These are phyloP conservation scores for Russula ochroleuca DNA, from an alignment of 768 basidiomycete species.

Conservation along the genomic window DNA sequence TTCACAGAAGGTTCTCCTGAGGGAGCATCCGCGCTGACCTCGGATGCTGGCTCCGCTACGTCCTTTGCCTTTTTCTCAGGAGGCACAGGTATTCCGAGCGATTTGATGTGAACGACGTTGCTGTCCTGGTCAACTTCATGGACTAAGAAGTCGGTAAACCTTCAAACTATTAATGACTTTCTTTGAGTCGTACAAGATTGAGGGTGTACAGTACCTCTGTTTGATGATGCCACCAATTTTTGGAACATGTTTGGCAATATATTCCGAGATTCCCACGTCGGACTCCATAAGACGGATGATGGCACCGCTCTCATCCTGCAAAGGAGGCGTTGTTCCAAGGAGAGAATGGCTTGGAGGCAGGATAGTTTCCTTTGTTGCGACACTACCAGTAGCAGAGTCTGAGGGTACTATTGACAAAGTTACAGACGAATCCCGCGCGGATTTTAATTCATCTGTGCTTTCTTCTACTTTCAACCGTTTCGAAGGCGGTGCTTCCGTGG, in stretches of 20 bases:
- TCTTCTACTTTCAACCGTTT: conserved; percentile 40
- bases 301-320: conserved; percentile 45
- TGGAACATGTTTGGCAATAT: conserved; percentile 63
- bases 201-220: conserved; percentile 61
- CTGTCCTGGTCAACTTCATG: conserved; percentile 83
- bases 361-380: conserved; percentile 25
- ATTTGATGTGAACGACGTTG: conserved; percentile 76
- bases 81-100: conserved; percentile 64
- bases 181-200: not conserved
- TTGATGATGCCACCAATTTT: conserved; percentile 92
- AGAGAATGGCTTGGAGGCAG: conserved; percentile 74
- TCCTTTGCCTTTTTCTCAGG: conserved; percentile 42
- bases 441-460: conserved; percentile 1
- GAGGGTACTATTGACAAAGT: conserved; percentile 34
- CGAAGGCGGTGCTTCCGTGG: conserved; percentile 31
- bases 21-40: conserved; percentile 22
- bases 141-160: conserved; percentile 97
- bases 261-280: conserved; percentile 89
- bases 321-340: conserved; percentile 54
- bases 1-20: conserved; percentile 24
- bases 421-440: conserved; percentile 22
- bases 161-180: conserved; percentile 34
- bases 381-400: conserved; percentile 22
- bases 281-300: conserved; percentile 62
- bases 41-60: conserved; percentile 31